These are phyloP conservation scores for Amanita pallidorosea DNA, from an alignment of 768 basidiomycete genomes.

Conservation along the genomic window DNA sequence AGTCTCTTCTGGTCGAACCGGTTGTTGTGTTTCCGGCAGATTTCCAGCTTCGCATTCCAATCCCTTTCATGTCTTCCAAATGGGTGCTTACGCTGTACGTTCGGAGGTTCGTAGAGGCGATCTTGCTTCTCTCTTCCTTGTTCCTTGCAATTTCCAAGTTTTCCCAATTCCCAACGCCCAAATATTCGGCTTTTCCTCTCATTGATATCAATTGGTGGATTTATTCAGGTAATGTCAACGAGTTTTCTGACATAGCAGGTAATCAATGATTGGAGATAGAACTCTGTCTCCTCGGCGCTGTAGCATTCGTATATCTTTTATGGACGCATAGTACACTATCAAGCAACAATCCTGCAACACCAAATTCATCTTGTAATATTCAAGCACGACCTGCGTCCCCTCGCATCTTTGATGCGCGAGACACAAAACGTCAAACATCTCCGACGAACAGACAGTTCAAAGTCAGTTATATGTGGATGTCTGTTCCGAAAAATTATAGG, in stretches of 20 bases:
- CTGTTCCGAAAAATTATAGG: conserved; percentile 83
- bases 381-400: conserved; percentile 28
- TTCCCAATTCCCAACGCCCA: conserved; percentile 20
- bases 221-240: conserved; percentile 32
- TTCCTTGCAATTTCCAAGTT: conserved; percentile 44
- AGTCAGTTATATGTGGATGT: conserved; percentile 81
- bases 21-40: conserved; percentile 36
- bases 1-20: conserved; percentile 14
- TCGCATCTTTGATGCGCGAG: conserved; percentile 26
- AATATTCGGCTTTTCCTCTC: conserved; percentile 12
- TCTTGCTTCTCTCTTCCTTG: conserved; percentile 54
- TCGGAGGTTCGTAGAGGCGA: conserved; percentile 52
- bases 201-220: conserved; percentile 30
- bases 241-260: conserved; percentile 4
- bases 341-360: conserved; percentile 9
- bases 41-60: conserved; percentile 30
- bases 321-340: conserved; percentile 47
- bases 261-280: conserved; percentile 26
- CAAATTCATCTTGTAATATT: conserved; percentile 7
- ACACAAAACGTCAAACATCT: conserved; percentile 26
- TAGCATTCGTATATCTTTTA: conserved; percentile 48
- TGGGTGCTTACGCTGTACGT: conserved; percentile 50
- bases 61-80: conserved; percentile 28
- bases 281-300: conserved; percentile 40
- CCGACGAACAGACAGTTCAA: conserved; percentile 30